Evolutionary conservation across 1,284 basidiomycete genomes (phyloP), one percentile per base, ranked within the genome.

Genomic region (Microbotryum intermedium): DNA sequence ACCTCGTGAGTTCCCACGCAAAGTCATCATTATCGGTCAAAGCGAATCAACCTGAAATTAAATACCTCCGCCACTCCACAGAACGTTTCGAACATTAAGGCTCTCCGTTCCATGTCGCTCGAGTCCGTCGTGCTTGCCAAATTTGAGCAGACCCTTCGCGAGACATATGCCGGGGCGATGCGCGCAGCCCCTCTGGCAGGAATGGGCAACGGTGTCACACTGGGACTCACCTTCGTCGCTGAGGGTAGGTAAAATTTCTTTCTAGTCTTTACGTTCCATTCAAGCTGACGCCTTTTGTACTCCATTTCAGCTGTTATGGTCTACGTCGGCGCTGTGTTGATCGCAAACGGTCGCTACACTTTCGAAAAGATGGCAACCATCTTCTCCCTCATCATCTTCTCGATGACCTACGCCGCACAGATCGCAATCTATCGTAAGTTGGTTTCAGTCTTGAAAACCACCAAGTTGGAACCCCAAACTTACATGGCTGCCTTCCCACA

Each of bases 371-470:
- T 97, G 86, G 82, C 95, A 50, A 82, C 92, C 75, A 87, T 89
- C 26, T 84, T 95, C 72, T 87, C 93, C 64, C 80, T 97, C 60
- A 86, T 97, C 59, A 84, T 97, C 44, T 97, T 97, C 77, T 86
- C 88, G 8, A 85, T 97, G 62, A 89, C 90, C 3, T 94, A 95
- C 66, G 89, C 90, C 2, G 84, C 86, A 26, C 88, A 91, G 73
- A 81, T 92, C 67, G 85, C 97, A 81, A 81, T 84, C 29, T 93
- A 91, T 76, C 86, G 88, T 90, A 72, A 72, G 88, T 83, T 18
- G 55, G n/a, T 29, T 29, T 2, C 10, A 39, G 10, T 11, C 18
- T 50, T 60, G 5, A 6, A 16, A 26, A 25, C 34, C 50, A 44
- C 53, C 39, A 51, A 23, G 58, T 30, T 53, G 10, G 20, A 10